Evolutionary conservation across 208 protist species (phyloP).

Genomic region (Vickermania spadyakhi): DNA sequence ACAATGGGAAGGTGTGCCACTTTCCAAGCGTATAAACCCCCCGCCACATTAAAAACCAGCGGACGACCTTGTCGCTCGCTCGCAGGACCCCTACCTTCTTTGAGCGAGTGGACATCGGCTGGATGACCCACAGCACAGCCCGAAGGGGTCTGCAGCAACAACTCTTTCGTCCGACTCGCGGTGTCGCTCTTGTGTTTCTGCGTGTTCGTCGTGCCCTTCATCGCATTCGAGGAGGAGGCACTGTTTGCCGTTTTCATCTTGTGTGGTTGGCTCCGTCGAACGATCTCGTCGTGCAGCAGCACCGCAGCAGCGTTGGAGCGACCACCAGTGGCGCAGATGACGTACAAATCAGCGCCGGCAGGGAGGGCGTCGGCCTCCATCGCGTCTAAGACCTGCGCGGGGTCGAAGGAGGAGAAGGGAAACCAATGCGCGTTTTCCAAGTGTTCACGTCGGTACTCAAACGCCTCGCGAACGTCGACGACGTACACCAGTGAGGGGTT

Average conservation of each 20-base stretch:
- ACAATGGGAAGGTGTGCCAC: conserved; percentile 14
- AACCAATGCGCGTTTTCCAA: conserved; percentile 19
- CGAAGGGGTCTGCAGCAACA: no score
- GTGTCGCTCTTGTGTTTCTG: no score
- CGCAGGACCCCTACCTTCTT: no score
- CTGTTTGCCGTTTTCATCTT: no score
- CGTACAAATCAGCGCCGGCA: conserved; percentile 13
- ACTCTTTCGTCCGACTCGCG: no score
- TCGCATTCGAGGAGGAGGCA: no score
- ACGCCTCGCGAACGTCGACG: conserved; percentile 26
- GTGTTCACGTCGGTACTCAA: conserved; percentile 36
- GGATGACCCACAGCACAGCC: no score
- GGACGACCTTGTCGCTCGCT: no score
- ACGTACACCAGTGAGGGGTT: no score
- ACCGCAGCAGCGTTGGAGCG: conserved; percentile 16
- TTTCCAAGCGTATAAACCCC: conserved; percentile 30
- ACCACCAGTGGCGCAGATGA: conserved; percentile 28
- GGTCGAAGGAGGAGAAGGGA: conserved; percentile 9
- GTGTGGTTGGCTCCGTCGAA: no score
- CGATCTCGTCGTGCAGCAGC: conserved; percentile 8
- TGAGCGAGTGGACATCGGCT: conserved; percentile 5
- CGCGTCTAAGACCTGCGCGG: conserved; percentile 8
- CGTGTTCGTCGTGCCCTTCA: no score
- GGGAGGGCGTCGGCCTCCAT: conserved; percentile 16
- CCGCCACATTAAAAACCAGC: conserved; percentile 24